Conservation (phyloP, 73 alveolate species). For the Durusdinium trenchii region DNA sequence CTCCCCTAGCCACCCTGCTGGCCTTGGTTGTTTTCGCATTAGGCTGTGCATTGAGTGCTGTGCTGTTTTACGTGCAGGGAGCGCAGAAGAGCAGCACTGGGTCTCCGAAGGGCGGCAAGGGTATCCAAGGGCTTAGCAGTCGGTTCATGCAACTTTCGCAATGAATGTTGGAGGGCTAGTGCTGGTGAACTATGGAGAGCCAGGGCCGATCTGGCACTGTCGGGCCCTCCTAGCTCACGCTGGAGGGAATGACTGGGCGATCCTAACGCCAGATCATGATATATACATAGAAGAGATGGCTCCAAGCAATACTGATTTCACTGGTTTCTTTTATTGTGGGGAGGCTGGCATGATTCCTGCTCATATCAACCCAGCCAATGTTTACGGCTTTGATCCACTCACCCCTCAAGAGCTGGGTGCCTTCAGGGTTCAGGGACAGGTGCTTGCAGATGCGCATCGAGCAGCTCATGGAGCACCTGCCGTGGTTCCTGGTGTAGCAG, state of each 20-base stretch:
- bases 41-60: too few species aligned
- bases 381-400: neutral
- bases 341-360: neutral
- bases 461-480: too few species aligned
- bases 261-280: constrained; percentile 8
- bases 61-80: too few species aligned
- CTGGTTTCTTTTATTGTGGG: neutral
- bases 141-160: too few species aligned
- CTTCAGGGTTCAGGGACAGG: neutral
- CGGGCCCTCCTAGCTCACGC: neutral
- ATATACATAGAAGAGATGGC: neutral
- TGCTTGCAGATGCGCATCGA: neutral
- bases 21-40: too few species aligned
- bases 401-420: neutral
- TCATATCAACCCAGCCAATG: neutral
- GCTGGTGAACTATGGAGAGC: neutral
- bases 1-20: too few species aligned
- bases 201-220: neutral
- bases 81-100: neutral
- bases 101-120: neutral
- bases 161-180: neutral
- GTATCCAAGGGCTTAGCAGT: neutral
- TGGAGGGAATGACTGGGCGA: neutral
- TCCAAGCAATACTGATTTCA: neutral
- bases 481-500: too few species aligned